These are phyloP conservation scores for Gigaspora rosea DNA, from an alignment of 192 early-diverging fungal genomes.

Conservation along the genomic window DNA sequence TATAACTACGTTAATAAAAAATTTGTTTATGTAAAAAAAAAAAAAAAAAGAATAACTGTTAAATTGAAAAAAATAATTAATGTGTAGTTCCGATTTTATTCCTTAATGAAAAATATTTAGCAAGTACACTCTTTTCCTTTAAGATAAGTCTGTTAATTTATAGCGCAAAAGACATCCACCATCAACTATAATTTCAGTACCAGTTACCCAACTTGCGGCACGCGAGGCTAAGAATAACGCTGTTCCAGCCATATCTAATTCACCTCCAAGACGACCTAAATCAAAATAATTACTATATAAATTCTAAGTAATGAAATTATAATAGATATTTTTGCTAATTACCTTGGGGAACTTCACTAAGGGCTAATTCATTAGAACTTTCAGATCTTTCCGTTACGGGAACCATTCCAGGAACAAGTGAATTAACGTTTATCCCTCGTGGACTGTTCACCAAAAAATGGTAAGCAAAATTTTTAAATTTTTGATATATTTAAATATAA, in stretches of 20 bases:
- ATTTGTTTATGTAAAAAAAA: too few species aligned
- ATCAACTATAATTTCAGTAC: neutral
- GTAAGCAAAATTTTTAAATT: too few species aligned
- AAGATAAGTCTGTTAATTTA: neutral
- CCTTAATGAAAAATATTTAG: too few species aligned
- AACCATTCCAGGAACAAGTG: conserved; percentile 72
- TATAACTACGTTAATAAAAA: too few species aligned
- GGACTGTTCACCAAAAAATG: conserved; percentile 34
- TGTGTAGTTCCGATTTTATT: too few species aligned
- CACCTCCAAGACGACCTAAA: conserved; percentile 11
- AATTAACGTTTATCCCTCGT: conserved; percentile 63
- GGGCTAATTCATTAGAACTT: neutral
- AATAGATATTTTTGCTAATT: neutral
- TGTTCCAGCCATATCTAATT: conserved; percentile 15
- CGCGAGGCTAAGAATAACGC: conserved; percentile 5
- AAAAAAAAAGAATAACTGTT: too few species aligned
- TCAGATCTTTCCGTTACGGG: conserved; percentile 34
- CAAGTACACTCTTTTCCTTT: too few species aligned
- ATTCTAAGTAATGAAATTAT: neutral
- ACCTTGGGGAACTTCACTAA: neutral
- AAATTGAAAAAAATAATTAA: too few species aligned
- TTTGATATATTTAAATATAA: neutral
- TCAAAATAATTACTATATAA: neutral
- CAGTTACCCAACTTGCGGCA: conserved; percentile 11
- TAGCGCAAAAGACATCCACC: neutral